phyloP scores from a whole-genome alignment of 2,329 filamentous ascomycete genomes.

The Aspergillus candidus region DNA sequence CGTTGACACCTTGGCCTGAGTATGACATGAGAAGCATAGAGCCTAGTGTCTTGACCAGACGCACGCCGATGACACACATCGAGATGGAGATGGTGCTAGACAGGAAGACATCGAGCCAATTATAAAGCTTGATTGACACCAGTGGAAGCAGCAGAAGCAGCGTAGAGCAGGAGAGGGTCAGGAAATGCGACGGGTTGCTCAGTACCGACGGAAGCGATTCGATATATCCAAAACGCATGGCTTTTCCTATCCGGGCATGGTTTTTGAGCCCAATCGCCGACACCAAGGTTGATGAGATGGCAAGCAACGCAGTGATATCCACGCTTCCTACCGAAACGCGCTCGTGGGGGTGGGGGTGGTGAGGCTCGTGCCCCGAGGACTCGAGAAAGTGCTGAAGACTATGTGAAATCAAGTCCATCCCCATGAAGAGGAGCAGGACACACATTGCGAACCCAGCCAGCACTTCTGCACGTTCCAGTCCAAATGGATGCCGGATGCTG shows the following conservation, averaged over 20 bases:
- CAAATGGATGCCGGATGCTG: constrained; percentile 89
- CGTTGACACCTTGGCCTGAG: constrained; percentile 54
- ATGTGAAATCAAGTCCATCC: constrained; percentile 89
- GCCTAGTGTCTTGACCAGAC: constrained; percentile 77
- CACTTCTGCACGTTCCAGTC: constrained; percentile 83
- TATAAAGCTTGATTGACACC: constrained; percentile 71
- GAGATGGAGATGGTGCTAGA: constrained; percentile 74
- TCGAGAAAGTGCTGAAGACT: constrained; percentile 91
- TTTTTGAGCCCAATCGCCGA: constrained; percentile 85
- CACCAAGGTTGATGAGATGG: constrained; percentile 74
- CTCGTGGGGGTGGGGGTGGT: constrained; percentile 62
- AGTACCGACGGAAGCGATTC: constrained; percentile 77
- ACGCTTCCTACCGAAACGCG: constrained; percentile 68
- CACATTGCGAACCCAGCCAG: constrained; percentile 94
- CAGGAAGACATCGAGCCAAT: constrained; percentile 75
- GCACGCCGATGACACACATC: constrained; percentile 83
- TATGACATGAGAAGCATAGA: constrained; percentile 97
- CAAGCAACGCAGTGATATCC: constrained; percentile 73
- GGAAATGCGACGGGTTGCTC: constrained; percentile 89
- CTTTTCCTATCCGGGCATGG: constrained; percentile 83
- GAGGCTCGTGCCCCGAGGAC: constrained; percentile 64
- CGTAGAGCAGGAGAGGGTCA: constrained; percentile 80
- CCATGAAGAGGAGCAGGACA: constrained; percentile 94
- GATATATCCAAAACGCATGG: constrained; percentile 80
- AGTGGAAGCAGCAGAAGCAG: constrained; percentile 76